Evolutionary conservation across 257 asterid genomes (phyloP).

Genomic region (Nicotiana attenuata): DNA sequence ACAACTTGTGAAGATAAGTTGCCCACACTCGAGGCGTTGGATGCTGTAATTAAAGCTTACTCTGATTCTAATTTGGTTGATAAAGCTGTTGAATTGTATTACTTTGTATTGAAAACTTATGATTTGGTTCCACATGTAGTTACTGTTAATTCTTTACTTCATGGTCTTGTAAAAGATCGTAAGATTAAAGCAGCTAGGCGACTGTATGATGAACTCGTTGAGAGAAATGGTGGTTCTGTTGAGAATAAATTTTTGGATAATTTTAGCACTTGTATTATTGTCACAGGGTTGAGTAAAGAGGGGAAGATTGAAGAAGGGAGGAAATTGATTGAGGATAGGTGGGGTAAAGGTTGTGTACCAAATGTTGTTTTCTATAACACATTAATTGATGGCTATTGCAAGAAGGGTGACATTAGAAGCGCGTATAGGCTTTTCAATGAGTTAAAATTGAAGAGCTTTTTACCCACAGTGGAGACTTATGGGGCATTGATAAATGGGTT

Average conservation of each 20-base stretch:
- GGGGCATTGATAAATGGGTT: conserved; percentile 74
- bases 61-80: conserved; percentile 45
- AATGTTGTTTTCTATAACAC: conserved; percentile 68
- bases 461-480: conserved; percentile 70
- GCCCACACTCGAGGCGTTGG: conserved; percentile 68
- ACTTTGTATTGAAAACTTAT: conserved; percentile 34
- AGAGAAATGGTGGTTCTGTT: conserved; percentile 32
- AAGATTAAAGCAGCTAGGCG: conserved; percentile 43
- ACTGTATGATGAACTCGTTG: conserved; percentile 51
- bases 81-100: conserved; percentile 57
- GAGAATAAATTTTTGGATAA: conserved; percentile 46
- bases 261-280: conserved; percentile 75
- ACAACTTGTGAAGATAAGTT: conserved; percentile 51
- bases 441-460: conserved; percentile 70
- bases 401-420: conserved; percentile 49
- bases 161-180: conserved; percentile 58
- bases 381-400: conserved; percentile 82
- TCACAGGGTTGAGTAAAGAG: conserved; percentile 66
- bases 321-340: conserved; percentile 64
- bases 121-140: conserved; percentile 44
- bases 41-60: conserved; percentile 49
- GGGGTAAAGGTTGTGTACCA: conserved; percentile 86
- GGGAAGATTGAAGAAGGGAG: conserved; percentile 68
- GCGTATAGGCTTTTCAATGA: conserved; percentile 52
- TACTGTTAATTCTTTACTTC: conserved; percentile 77